Evolutionary conservation across 192 early-diverging fungal species (phyloP).

Genomic region (Coemansia sp.): DNA sequence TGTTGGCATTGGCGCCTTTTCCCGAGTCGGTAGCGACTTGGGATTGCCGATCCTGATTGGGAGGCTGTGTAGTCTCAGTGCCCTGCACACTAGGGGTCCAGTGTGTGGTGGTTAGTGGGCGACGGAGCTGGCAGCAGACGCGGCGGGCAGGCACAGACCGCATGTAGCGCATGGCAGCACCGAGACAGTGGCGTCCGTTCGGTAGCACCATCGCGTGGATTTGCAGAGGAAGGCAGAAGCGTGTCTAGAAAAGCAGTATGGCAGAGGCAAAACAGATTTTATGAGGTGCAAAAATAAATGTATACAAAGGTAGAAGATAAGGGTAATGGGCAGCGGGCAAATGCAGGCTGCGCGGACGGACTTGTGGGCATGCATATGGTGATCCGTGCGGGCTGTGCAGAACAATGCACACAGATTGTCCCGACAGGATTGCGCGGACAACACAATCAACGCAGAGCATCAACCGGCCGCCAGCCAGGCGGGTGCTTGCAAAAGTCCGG

Average conservation of each 20-base stretch:
- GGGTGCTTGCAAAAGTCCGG: constrained; percentile 35
- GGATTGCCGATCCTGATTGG: not conserved
- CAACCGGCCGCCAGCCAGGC: constrained; percentile 2
- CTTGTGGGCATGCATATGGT: not conserved
- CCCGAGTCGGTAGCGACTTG: not conserved
- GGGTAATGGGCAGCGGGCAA: not conserved
- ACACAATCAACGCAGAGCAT: not conserved
- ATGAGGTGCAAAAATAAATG: not conserved
- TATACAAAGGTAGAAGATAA: not conserved
- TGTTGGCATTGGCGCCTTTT: constrained; percentile 15
- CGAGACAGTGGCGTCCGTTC: constrained; percentile 1
- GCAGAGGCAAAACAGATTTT: not conserved
- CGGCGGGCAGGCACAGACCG: not conserved
- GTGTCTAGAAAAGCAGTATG: not conserved
- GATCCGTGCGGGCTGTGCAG: not conserved
- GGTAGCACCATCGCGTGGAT: not conserved
- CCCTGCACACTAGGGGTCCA: not conserved
- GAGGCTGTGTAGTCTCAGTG: not conserved
- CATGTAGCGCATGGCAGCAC: constrained; percentile 11
- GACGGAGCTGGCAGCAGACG: not conserved
- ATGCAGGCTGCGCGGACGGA: not conserved
- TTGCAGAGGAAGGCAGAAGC: not conserved
- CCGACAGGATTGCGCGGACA: not conserved
- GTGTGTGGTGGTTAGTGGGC: not conserved
- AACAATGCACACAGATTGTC: not conserved